phyloP scores from a whole-genome alignment of 345 rosid genomes.

The Pseudoturritis turrita region DNA sequence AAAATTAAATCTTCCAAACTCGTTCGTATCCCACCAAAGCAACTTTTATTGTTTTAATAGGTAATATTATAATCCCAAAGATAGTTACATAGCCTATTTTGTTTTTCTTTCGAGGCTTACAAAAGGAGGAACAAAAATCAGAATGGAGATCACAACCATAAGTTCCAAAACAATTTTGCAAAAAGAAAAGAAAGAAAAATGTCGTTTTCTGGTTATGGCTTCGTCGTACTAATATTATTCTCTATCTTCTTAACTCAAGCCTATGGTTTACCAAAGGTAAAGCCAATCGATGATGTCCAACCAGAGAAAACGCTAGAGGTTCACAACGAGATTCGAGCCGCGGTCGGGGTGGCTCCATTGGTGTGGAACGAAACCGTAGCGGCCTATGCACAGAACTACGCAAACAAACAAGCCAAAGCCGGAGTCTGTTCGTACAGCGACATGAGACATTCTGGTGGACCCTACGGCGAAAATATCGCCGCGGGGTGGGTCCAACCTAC shows the following conservation, averaged over 20 bases:
- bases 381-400: constrained; percentile 38
- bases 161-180: neutral
- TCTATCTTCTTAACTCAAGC: neutral
- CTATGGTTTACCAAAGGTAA: constrained; percentile 7
- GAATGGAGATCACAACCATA: neutral
- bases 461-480: constrained; percentile 53
- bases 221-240: neutral
- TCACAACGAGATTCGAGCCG: constrained; percentile 45
- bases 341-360: constrained; percentile 43
- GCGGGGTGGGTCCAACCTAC: constrained; percentile 26
- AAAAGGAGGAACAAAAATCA: constrained; percentile 4
- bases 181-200: neutral
- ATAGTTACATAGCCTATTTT: neutral
- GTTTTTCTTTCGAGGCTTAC: neutral
- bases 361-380: constrained; percentile 45
- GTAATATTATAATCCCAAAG: neutral
- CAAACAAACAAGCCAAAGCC: constrained; percentile 15
- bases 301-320: constrained; percentile 30
- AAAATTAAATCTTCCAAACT: neutral
- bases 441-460: constrained; percentile 41
- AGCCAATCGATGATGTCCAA: constrained; percentile 32
- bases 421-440: constrained; percentile 24
- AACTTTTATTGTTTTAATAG: neutral
- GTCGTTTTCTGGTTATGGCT: neutral
- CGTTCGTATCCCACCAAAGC: neutral